phyloP scores from a whole-genome alignment of 139 green algal species.

The Desmodesmus armatus region DNA sequence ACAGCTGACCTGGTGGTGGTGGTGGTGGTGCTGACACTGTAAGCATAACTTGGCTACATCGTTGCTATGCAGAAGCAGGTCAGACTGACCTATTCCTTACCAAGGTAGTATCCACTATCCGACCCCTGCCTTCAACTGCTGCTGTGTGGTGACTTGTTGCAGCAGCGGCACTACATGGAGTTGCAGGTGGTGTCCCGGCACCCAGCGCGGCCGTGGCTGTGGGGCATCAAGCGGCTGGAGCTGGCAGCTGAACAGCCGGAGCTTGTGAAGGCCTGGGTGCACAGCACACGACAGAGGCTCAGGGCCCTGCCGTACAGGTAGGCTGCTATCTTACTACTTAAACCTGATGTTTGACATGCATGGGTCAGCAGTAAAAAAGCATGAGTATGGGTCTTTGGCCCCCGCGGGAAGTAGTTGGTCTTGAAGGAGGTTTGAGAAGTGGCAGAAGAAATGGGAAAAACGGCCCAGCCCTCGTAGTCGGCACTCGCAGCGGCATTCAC shows the following conservation, averaged over 20 bases:
- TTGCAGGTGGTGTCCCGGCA: conserved; percentile 58
- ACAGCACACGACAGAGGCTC: not conserved
- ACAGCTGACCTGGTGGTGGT: not conserved
- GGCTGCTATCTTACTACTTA: not conserved
- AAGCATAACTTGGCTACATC: not conserved
- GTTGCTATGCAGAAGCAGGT: not conserved
- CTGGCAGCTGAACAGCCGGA: conserved; percentile 43
- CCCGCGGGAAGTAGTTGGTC: not conserved
- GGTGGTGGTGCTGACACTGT: not conserved
- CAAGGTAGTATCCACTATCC: not conserved
- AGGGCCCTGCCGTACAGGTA: not conserved
- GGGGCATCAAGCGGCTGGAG: conserved; percentile 49
- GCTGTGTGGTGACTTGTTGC: not conserved
- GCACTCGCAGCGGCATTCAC: no score
- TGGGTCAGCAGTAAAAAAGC: not conserved
- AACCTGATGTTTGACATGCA: not conserved
- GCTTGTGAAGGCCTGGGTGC: conserved; percentile 38
- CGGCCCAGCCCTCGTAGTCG: no score
- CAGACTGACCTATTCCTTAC: not conserved
- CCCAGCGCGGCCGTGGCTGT: conserved; percentile 41
- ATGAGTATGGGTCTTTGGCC: not conserved
- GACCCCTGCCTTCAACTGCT: not conserved
- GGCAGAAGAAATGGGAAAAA: no score
- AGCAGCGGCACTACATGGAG: conserved; percentile 57
- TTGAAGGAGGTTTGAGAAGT: no score